phyloP scores from a whole-genome alignment of 768 basidiomycete genomes.

The Psilocybe cyanescens region DNA sequence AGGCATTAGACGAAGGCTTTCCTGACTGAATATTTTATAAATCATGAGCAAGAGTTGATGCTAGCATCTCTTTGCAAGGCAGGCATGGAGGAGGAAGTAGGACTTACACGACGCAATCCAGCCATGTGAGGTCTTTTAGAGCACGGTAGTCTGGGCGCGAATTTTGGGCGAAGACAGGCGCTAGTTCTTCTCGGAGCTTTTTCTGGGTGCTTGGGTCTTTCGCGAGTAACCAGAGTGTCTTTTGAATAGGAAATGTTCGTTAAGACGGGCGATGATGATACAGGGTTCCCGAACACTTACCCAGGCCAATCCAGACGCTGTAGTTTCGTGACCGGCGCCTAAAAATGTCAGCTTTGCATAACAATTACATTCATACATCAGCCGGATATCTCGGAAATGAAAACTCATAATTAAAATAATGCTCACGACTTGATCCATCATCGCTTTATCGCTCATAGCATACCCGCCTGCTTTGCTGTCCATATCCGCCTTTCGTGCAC shows the following conservation, averaged over 20 bases:
- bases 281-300: slow-evolving; percentile 25
- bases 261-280: not conserved
- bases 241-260: slow-evolving; percentile 5
- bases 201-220: slow-evolving; percentile 52
- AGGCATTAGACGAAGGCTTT: slow-evolving; percentile 43
- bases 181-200: slow-evolving; percentile 57
- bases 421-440: slow-evolving; percentile 57
- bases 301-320: slow-evolving; percentile 53
- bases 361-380: not conserved
- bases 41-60: too few species aligned
- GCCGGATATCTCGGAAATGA: not conserved
- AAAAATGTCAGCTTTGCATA: slow-evolving; percentile 46
- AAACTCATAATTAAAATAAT: not conserved
- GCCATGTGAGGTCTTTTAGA: slow-evolving; percentile 41
- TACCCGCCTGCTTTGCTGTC: slow-evolving; percentile 36
- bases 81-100: too few species aligned
- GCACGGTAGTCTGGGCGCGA: slow-evolving; percentile 40
- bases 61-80: too few species aligned
- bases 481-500: slow-evolving; percentile 34
- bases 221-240: slow-evolving; percentile 59
- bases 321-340: slow-evolving; percentile 50
- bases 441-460: slow-evolving; percentile 47
- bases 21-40: slow-evolving; percentile 31
- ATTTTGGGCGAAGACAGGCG: slow-evolving; percentile 36
- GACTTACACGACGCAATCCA: slow-evolving; percentile 43